Conservation (phyloP, 169 alveolate species). For the Cryptosporidium muris region DNA sequence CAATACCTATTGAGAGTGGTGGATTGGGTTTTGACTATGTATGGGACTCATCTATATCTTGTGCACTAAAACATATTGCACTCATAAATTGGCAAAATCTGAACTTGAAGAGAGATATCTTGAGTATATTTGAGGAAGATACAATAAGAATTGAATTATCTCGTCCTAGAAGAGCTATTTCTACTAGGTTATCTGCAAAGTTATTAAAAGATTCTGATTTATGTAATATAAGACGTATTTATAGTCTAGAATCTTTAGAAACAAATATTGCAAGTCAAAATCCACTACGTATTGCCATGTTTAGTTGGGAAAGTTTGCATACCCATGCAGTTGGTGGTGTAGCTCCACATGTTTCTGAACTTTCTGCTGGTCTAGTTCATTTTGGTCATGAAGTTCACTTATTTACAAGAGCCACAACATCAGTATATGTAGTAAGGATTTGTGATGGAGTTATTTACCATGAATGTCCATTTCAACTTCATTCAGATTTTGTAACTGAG, state of each 20-base stretch:
- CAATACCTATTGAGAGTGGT: constrained; percentile 51
- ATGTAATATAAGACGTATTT: not conserved
- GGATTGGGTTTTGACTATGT: constrained; percentile 66
- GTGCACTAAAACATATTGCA: constrained; percentile 23
- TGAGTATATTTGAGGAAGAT: constrained; percentile 34
- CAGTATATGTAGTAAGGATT: constrained; percentile 66
- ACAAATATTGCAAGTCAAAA: constrained; percentile 51
- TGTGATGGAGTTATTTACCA: constrained; percentile 77
- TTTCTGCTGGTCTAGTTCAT: constrained; percentile 79
- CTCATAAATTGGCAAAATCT: constrained; percentile 13
- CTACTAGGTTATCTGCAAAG: too few species aligned
- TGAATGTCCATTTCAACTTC: constrained; percentile 75
- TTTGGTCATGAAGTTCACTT: constrained; percentile 82
- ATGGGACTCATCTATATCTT: constrained; percentile 31
- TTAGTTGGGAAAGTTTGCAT: constrained; percentile 81
- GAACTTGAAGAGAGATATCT: constrained; percentile 31
- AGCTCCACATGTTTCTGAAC: constrained; percentile 81
- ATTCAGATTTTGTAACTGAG: constrained; percentile 80
- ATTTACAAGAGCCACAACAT: constrained; percentile 75
- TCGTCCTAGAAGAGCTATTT: not conserved
- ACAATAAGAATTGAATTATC: constrained; percentile 6
- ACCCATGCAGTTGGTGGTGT: constrained; percentile 81
- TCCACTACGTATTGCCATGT: constrained; percentile 76
- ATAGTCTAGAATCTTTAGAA: constrained; percentile 60
- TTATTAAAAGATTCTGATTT: too few species aligned